Base-by-base conservation (phyloP, 129 eudicot species). In the Escallonia herrerae region DNA sequence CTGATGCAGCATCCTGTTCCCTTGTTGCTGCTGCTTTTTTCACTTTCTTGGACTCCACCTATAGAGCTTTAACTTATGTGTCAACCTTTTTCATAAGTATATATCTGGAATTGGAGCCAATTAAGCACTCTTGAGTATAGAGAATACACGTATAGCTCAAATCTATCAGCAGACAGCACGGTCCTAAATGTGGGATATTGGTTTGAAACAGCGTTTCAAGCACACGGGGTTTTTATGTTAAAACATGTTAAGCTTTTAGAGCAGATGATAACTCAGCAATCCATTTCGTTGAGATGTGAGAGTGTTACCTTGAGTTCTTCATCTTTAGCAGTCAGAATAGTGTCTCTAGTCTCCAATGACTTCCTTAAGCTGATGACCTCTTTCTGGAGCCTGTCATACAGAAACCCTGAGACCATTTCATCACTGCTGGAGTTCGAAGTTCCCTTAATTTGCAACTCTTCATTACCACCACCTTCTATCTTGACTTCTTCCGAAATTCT, bases 311-410 rank as follows among this genome's bases (percentile, higher is more conserved):
- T 86, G 65, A 86, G 82, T 76, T 93, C 96, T 60, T 86, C 96
- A 33, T 86, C 90, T 78, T 86, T 93, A 50, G 77, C 83, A 57
- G 67, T 63, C 75, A 89, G 78, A 65, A 42, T 64, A 15, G 15
- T 74, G 2, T 83, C 95, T 64, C 80, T 93, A 60, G 71, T 65
- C 64, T 84, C 93, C 65, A 91, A 86, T 52, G 63, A 50, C 75
- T 86, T 94, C 69, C 90, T 80, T 74, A 94, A 71, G 74, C 60
- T 52, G 70, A 89, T 79, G 40, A 94, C 95, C 66, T 94, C 99
- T 72, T 84, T 94, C 80, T 94, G 99, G 65, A 94, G 89, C 74
- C 66, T 76, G 79, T 94, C 96, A 52, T 94, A 94, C 75, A 94
- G 69, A 72, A 86, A 76, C 65, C 99, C 99, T 2, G 99, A 94